Percentiles rank a stretch among this genome's conserved stretches.
These are phyloP conservation scores for Jamesozyma hellenica DNA, from an alignment of 805 yeast species.

Conservation along the genomic window DNA sequence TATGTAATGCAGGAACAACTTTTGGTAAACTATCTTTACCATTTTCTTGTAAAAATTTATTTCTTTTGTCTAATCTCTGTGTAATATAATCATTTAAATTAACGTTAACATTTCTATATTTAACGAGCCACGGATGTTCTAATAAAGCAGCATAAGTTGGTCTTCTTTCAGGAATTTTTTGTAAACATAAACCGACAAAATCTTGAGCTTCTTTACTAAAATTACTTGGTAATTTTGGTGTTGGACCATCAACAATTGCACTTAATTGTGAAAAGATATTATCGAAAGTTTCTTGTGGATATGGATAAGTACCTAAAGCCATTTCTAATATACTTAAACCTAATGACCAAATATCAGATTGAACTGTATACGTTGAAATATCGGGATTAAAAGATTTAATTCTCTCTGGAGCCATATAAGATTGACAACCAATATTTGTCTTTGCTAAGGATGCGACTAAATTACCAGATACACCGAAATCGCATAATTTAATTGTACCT, in stretches of 20 bases:
- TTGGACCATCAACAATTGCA: constrained; percentile 94
- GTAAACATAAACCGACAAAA: constrained; percentile 68
- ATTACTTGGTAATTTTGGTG: constrained; percentile 63
- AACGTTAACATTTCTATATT: constrained; percentile 35
- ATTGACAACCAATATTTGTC: constrained; percentile 95
- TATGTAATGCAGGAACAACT: constrained; percentile 29
- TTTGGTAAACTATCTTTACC: constrained; percentile 22
- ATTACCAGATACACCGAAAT: constrained; percentile 93
- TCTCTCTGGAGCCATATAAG: constrained; percentile 98
- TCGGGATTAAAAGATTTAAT: constrained; percentile 67
- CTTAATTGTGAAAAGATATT: constrained; percentile 86
- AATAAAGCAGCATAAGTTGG: constrained; percentile 72
- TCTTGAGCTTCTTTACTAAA: constrained; percentile 71
- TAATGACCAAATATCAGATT: constrained; percentile 91
- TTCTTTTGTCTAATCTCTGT: constrained; percentile 26
- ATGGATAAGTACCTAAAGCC: constrained; percentile 89
- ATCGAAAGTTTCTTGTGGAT: constrained; percentile 85
- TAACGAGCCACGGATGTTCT: constrained; percentile 73
- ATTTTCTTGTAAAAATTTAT: constrained; percentile 18
- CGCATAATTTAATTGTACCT: constrained; percentile 89
- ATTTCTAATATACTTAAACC: constrained; percentile 82
- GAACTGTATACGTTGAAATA: constrained; percentile 77
- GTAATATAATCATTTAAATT: constrained; percentile 32
- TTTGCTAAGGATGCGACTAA: constrained; percentile 89
- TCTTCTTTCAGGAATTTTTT: constrained; percentile 69